Evolutionary conservation across 306 rosid genomes (phyloP).

Genomic region (Senna tora): DNA sequence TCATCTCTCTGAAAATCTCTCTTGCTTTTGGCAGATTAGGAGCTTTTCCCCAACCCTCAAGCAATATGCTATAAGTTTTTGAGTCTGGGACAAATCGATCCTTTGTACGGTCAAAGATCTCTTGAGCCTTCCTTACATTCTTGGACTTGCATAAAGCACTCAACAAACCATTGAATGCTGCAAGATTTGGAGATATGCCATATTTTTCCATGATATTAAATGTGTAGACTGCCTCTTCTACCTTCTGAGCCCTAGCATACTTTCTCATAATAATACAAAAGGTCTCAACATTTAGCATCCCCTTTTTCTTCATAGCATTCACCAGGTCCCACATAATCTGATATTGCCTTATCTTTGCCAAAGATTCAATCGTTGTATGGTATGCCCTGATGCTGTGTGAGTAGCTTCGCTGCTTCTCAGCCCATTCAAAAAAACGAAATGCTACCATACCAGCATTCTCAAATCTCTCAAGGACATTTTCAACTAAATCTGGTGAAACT

Average conservation of each 20-base stretch:
- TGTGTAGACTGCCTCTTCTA: constrained; percentile 79
- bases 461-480: constrained; percentile 66
- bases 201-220: constrained; percentile 85
- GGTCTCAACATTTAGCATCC: constrained; percentile 79
- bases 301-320: constrained; percentile 65
- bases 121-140: constrained; percentile 93
- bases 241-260: constrained; percentile 80
- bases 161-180: constrained; percentile 75
- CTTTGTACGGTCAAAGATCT: constrained; percentile 71
- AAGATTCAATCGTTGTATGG: constrained; percentile 75
- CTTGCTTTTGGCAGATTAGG: constrained; percentile 86
- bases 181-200: constrained; percentile 59
- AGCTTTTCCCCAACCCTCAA: constrained; percentile 87
- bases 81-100: constrained; percentile 68
- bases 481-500: constrained; percentile 68
- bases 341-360: constrained; percentile 86
- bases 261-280: constrained; percentile 84
- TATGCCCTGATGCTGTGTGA: constrained; percentile 66
- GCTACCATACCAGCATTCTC: constrained; percentile 87
- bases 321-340: constrained; percentile 88
- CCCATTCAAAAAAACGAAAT: constrained; percentile 83
- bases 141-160: constrained; percentile 84
- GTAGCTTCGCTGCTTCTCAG: constrained; percentile 61
- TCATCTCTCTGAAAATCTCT: constrained; percentile 77
- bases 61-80: constrained; percentile 76